Conservation (phyloP, 805 yeast genomes). For the Candida parachauliodes region DNA sequence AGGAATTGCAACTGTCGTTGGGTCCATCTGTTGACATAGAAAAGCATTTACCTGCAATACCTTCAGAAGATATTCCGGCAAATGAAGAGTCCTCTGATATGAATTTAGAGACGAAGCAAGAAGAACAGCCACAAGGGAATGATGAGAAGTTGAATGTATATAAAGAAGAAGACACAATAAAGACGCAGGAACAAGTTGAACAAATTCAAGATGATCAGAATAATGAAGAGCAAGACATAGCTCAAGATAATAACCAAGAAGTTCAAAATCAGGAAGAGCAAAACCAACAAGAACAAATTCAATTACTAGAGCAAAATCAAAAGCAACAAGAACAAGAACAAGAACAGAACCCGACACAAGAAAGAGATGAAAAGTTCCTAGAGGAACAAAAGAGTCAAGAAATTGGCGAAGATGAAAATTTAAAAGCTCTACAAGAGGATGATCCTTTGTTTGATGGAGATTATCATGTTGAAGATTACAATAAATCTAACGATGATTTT, state of each 20-base stretch:
- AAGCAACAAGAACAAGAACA: slow-evolving; percentile 6
- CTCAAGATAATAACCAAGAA: slow-evolving; percentile 4
- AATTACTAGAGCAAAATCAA: slow-evolving; percentile 2
- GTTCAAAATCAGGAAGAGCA: not conserved
- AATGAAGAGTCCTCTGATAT: not conserved
- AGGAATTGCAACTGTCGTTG: not conserved
- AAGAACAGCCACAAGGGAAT: not conserved
- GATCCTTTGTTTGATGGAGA: slow-evolving; percentile 16
- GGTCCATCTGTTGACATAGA: not conserved
- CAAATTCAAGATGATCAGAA: too few species aligned
- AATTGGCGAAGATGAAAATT: slow-evolving; percentile 7
- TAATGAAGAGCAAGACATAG: not conserved
- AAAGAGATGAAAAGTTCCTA: not conserved
- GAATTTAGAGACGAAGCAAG: too few species aligned
- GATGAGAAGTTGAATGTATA: not conserved
- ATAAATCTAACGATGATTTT: slow-evolving; percentile 9
- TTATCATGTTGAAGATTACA: slow-evolving; percentile 8
- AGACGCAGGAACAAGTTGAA: slow-evolving; percentile 1
- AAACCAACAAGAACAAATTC: not conserved
- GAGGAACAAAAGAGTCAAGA: slow-evolving; percentile 7
- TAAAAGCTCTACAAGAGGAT: slow-evolving; percentile 7
- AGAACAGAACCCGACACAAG: not conserved
- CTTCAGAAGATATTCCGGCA: slow-evolving; percentile 1
- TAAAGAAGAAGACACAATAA: not conserved
- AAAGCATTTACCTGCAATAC: slow-evolving; percentile 2